Conservation (phyloP, 495 filamentous ascomycete species). For the Parathielavia appendiculata region DNA sequence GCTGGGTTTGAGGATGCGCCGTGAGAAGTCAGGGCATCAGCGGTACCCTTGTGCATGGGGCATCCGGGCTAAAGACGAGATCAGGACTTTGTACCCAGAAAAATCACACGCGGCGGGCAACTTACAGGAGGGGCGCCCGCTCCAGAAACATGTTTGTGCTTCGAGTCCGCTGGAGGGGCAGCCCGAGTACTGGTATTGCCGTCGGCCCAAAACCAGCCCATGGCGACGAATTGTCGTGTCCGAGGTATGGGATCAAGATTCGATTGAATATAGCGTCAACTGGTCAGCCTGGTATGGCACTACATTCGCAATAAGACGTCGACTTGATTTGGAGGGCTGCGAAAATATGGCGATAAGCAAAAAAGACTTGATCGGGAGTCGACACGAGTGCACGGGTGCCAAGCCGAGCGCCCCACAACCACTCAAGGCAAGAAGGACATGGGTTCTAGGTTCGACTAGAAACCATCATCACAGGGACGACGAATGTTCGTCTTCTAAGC, state of each 20-base stretch:
- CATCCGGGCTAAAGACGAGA: constrained; percentile 62
- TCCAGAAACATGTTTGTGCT: constrained; percentile 30
- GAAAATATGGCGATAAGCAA: too few relatives aligned
- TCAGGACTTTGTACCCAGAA: constrained; percentile 20
- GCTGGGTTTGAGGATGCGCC: constrained; percentile 28
- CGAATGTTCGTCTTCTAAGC: neutral
- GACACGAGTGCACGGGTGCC: too few relatives aligned
- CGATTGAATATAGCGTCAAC: too few relatives aligned
- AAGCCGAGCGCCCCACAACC: too few relatives aligned
- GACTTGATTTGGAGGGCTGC: too few relatives aligned
- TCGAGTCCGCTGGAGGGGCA: constrained; percentile 24
- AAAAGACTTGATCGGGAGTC: too few relatives aligned
- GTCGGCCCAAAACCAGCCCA: constrained; percentile 99
- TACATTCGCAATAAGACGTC: too few relatives aligned
- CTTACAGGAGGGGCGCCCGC: constrained; percentile 64
- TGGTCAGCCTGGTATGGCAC: neutral
- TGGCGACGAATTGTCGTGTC: constrained; percentile 30
- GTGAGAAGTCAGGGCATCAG: constrained; percentile 40
- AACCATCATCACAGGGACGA: neutral
- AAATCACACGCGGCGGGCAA: constrained; percentile 13
- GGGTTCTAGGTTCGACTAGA: too few relatives aligned
- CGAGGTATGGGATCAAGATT: neutral
- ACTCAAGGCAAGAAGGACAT: too few relatives aligned
- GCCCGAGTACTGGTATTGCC: constrained; percentile 40
- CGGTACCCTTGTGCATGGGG: constrained; percentile 74